Evolutionary conservation across 495 filamentous ascomycete genomes (phyloP).

Genomic region (Glutinoglossum americanum): DNA sequence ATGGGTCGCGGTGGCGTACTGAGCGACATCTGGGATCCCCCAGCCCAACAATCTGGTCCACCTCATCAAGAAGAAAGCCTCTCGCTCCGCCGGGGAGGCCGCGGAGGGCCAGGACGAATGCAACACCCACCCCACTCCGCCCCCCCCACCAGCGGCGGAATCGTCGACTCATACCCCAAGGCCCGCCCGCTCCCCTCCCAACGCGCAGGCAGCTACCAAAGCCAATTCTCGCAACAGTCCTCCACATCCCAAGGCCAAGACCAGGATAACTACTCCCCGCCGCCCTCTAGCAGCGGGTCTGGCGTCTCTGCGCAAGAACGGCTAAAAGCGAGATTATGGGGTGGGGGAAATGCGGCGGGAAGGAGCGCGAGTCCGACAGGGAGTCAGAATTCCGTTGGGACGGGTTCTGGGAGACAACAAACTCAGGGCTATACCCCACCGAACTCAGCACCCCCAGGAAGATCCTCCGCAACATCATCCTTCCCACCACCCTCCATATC

Average conservation of each 20-base stretch:
- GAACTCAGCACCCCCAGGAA: no score
- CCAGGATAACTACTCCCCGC: not conserved
- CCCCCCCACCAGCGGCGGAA: conserved; percentile 3
- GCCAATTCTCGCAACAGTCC: conserved; percentile 4
- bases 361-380: not conserved
- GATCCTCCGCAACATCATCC: no score
- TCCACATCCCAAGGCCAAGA: not conserved
- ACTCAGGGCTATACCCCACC: not conserved
- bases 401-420: not conserved
- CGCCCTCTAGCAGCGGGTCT: conserved; percentile 18
- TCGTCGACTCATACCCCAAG: conserved; percentile 9
- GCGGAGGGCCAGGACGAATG: conserved; percentile 8
- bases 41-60: not conserved
- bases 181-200: conserved; percentile 38
- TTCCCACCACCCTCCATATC: no score
- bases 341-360: conserved; percentile 13
- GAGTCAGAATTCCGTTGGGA: not conserved
- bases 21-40: conserved; percentile 65
- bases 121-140: conserved; percentile 8
- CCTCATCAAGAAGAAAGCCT: conserved; percentile 22
- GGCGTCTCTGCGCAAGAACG: conserved; percentile 38
- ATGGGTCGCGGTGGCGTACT: conserved; percentile 29
- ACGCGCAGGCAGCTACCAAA: conserved; percentile 39
- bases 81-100: conserved; percentile 10
- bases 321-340: conserved; percentile 43